Evolutionary conservation across 345 rosid genomes (phyloP).

Genomic region (rapeseed (Brassica napus)): DNA sequence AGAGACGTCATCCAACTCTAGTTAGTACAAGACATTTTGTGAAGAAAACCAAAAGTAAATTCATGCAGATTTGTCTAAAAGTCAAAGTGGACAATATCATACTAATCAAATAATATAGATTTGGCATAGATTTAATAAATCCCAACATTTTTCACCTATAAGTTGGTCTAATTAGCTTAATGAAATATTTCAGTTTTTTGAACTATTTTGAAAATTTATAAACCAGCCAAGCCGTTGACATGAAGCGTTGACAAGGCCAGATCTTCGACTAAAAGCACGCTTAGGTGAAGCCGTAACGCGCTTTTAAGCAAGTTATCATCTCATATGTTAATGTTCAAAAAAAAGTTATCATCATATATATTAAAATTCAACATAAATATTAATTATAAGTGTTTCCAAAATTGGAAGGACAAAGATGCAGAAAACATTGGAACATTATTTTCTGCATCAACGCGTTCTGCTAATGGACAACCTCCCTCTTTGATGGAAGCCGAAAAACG

Average conservation of each 20-base stretch:
- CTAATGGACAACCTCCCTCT: constrained; percentile 4
- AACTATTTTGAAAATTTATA: not conserved
- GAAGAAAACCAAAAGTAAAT: too few relatives aligned
- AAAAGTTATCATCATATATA: not conserved
- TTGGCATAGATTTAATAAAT: too few relatives aligned
- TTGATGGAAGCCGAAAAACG: not conserved
- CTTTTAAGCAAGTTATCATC: not conserved
- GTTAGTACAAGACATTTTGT: too few relatives aligned
- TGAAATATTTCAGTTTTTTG: not conserved
- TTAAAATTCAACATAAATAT: constrained; percentile 15
- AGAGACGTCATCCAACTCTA: too few relatives aligned
- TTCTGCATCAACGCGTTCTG: constrained; percentile 26
- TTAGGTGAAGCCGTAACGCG: constrained; percentile 24
- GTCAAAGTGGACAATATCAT: too few relatives aligned
- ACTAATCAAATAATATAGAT: too few relatives aligned
- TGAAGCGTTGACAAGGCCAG: not conserved
- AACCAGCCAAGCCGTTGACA: constrained; percentile 21
- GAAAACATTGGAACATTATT: constrained; percentile 6
- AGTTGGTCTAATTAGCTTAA: not conserved
- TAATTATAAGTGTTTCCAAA: not conserved
- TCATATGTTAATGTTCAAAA: not conserved
- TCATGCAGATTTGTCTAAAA: too few relatives aligned
- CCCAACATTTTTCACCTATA: too few relatives aligned
- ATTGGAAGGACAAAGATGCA: constrained; percentile 1
- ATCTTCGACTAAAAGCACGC: constrained; percentile 13